phyloP scores from a whole-genome alignment of 805 yeast species.

The Suhomyces pyralidae region DNA sequence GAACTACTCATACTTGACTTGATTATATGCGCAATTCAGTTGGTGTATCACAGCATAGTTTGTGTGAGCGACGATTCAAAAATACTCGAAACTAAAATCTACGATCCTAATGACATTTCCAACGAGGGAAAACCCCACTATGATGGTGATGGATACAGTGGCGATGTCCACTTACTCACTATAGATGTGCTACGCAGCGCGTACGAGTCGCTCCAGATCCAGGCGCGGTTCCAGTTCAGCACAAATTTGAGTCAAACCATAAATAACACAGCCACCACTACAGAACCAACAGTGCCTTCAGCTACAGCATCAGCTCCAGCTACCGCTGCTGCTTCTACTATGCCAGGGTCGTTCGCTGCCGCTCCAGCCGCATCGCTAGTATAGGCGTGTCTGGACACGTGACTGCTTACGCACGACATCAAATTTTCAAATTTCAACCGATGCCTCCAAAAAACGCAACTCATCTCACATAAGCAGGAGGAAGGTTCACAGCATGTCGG shows the following conservation, averaged over 20 bases:
- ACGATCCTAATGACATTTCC: neutral
- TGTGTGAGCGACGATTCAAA: constrained; percentile 31
- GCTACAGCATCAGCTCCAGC: neutral
- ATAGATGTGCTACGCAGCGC: constrained; percentile 21
- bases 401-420: neutral
- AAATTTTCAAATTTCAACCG: neutral
- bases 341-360: neutral
- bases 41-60: constrained; percentile 31
- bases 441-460: neutral
- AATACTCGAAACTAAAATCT: constrained; percentile 16
- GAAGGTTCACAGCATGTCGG: constrained; percentile 18
- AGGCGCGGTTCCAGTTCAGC: neutral
- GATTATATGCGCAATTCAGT: constrained; percentile 23
- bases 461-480: constrained; percentile 2
- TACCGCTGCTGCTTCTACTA: neutral
- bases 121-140: constrained; percentile 12
- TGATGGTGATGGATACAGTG: constrained; percentile 38
- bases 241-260: neutral
- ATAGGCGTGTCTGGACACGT: neutral
- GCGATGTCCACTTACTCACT: constrained; percentile 31
- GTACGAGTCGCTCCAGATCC: constrained; percentile 7
- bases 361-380: neutral
- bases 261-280: neutral
- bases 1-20: constrained; percentile 29
- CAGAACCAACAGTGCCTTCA: neutral